Evolutionary conservation across 768 basidiomycete genomes (phyloP), one percentile per base, ranked within the genome.

Genomic region (Agaricus sinodeliciosus): DNA sequence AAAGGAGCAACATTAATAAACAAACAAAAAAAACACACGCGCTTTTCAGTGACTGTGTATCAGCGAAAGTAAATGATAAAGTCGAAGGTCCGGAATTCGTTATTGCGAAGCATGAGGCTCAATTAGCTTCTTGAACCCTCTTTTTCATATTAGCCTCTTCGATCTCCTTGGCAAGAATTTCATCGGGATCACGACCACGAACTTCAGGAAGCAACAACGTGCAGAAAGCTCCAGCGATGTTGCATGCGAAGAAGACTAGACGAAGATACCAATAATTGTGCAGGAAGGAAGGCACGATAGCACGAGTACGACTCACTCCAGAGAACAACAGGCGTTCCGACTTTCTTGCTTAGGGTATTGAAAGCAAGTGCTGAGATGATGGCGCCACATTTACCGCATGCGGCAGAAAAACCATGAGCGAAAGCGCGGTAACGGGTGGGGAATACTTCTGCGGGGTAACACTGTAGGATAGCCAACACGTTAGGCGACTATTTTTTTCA

Each of bases 391-490:
- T 91, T 90, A 16, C 89, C 89, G 37, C 69, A 69, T 0, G 87
- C 89, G 2, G 89, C 88, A 1, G 80, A 82, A 11, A 87, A 69
- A 26, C 89, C 89, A 62, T 90, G 88, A 12, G 87, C 87, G 44
- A 77, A 77, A 22, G 83, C 85, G 42, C 82, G 77, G 68, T 81
- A 88, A 35, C 81, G 73, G 1, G 89, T 90, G 0, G 88, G 89
- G 72, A 88, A 89, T 9, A 89, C 82, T 68, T 89, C 87, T 3
- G 83, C 84, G 2, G 88, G 84, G 61, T 86, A 85, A 63, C 81
- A 78, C 80, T 84, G 19, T 13, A 12, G 19, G 19, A 36, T 18
- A n/a, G 31, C 25, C 13, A 43, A 43, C 12, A 34, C 7, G 22
- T 15, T 36, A 44, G n/a, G 19, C 25, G 12, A 39, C 26, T 11